Percentiles rank a stretch among this genome's conserved stretches.
Evolutionary conservation across 805 yeast genomes (phyloP).

Genomic region (Schwanniomyces yamadae): DNA sequence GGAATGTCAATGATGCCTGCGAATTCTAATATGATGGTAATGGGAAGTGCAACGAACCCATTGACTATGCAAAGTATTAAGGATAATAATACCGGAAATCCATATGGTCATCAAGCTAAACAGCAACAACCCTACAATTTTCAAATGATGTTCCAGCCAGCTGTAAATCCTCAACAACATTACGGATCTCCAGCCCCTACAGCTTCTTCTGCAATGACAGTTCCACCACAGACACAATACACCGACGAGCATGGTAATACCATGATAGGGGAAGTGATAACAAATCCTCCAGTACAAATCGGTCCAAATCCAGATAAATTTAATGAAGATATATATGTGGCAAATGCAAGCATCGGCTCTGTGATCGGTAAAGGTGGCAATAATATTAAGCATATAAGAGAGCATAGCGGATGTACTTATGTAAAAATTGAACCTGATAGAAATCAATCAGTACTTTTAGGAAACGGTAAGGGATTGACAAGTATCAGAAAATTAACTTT

Average conservation of each 20-base stretch:
- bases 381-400: slow-evolving; percentile 74
- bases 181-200: slow-evolving; percentile 19
- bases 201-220: slow-evolving; percentile 14
- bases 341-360: slow-evolving; percentile 76
- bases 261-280: slow-evolving; percentile 44
- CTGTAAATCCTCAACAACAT: slow-evolving; percentile 32
- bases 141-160: slow-evolving; percentile 41
- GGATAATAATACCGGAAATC: slow-evolving; percentile 13
- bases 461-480: slow-evolving; percentile 43
- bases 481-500: slow-evolving; percentile 59
- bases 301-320: slow-evolving; percentile 46
- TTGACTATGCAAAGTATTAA: slow-evolving; percentile 19
- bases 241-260: slow-evolving; percentile 47
- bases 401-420: slow-evolving; percentile 67
- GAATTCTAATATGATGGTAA: slow-evolving; percentile 16
- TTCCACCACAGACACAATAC: slow-evolving; percentile 34
- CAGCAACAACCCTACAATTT: slow-evolving; percentile 32
- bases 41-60: slow-evolving; percentile 18
- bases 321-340: slow-evolving; percentile 71
- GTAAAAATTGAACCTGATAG: slow-evolving; percentile 67
- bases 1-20: slow-evolving; percentile 16
- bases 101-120: slow-evolving; percentile 14
- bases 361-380: slow-evolving; percentile 87
- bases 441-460: slow-evolving; percentile 48
- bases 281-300: slow-evolving; percentile 35